Conservation (phyloP, 352 stramenopile genomes). For the Pythium apleroticum region DNA sequence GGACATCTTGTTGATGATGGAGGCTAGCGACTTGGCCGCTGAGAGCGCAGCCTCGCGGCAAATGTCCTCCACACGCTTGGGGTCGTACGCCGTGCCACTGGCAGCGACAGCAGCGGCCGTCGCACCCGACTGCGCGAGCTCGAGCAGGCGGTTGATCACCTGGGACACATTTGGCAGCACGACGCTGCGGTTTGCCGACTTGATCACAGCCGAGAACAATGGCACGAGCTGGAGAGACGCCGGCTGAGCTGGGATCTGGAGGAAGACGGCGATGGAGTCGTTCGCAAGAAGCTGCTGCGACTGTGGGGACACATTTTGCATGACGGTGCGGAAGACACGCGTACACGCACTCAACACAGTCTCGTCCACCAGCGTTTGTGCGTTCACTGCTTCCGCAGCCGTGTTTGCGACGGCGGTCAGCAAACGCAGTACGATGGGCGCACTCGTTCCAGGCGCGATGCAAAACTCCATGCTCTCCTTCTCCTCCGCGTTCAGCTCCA, state of each 20-base stretch:
- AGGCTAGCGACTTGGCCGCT: slow-evolving; percentile 72
- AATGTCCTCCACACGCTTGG: slow-evolving; percentile 39
- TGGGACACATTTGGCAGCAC: slow-evolving; percentile 57
- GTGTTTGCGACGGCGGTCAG: slow-evolving; percentile 64
- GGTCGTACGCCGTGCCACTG: slow-evolving; percentile 7
- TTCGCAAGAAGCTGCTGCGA: slow-evolving; percentile 68
- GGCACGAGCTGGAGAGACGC: slow-evolving; percentile 70
- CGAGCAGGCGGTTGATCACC: slow-evolving; percentile 75
- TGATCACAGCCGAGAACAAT: slow-evolving; percentile 75
- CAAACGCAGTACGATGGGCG: slow-evolving; percentile 64
- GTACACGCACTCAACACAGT: slow-evolving; percentile 50
- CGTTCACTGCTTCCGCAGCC: slow-evolving; percentile 36
- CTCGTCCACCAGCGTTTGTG: slow-evolving; percentile 35
- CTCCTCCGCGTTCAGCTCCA: slow-evolving; percentile 73
- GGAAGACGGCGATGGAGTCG: slow-evolving; percentile 57
- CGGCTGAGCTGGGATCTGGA: slow-evolving; percentile 41
- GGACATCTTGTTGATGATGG: slow-evolving; percentile 87
- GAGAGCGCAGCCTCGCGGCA: slow-evolving; percentile 57
- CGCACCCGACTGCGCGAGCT: slow-evolving; percentile 57
- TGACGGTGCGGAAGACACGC: slow-evolving; percentile 69
- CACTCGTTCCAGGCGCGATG: slow-evolving; percentile 27
- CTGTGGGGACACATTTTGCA: slow-evolving; percentile 66
- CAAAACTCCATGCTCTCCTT: slow-evolving; percentile 84
- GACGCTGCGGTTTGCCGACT: slow-evolving; percentile 63
- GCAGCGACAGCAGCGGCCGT: slow-evolving; percentile 16